Evolutionary conservation across 2,329 filamentous ascomycete genomes (phyloP).

Genomic region (Apiospora marii): DNA sequence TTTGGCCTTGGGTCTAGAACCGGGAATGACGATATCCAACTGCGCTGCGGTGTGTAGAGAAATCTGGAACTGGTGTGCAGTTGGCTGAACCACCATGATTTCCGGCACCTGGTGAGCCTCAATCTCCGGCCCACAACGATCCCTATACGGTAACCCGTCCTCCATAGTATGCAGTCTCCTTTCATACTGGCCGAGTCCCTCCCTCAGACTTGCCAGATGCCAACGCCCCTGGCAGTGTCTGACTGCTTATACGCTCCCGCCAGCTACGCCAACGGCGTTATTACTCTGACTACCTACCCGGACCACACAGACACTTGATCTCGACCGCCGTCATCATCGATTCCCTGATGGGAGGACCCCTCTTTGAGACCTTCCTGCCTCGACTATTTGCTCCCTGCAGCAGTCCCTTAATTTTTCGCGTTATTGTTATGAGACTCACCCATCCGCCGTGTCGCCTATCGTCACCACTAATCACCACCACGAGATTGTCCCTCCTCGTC

Average conservation of each 20-base stretch:
- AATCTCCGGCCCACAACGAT: neutral
- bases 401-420: neutral
- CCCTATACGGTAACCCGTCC: neutral
- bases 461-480: too few relatives aligned
- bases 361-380: neutral
- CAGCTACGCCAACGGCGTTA: neutral
- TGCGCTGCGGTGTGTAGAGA: neutral
- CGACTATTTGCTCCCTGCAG: slow-evolving; percentile 13
- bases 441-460: neutral
- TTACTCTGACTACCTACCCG: neutral
- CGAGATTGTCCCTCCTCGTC: neutral
- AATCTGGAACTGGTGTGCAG: neutral
- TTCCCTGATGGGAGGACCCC: neutral
- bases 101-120: neutral
- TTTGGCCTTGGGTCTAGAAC: neutral
- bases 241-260: neutral
- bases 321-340: slow-evolving; percentile 7
- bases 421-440: slow-evolving; percentile 11
- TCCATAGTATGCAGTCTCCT: neutral
- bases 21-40: neutral
- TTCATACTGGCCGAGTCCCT: neutral
- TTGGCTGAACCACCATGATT: neutral
- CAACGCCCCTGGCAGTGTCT: neutral
- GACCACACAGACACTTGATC: neutral
- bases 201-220: neutral